phyloP scores from a whole-genome alignment of 352 stramenopile species.

The Phytophthora sp. region DNA sequence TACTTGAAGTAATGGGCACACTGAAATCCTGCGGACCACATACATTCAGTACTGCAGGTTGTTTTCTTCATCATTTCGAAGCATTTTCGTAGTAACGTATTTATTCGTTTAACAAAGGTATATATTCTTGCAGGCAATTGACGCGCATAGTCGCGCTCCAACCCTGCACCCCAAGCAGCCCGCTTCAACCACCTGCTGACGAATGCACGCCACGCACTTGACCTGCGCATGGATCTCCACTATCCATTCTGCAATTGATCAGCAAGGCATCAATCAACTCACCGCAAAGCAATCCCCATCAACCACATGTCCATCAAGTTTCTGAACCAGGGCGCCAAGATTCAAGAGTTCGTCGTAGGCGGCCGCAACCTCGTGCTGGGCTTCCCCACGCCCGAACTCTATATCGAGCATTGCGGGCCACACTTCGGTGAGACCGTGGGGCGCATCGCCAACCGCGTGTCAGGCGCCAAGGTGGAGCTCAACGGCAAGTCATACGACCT shows the following conservation, averaged over 20 bases:
- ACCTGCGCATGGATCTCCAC: not conserved
- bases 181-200: slow-evolving; percentile 23
- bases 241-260: slow-evolving; percentile 27
- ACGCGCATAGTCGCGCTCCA: slow-evolving; percentile 18
- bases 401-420: slow-evolving; percentile 33
- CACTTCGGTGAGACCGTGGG: slow-evolving; percentile 38
- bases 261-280: slow-evolving; percentile 4
- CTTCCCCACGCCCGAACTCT: slow-evolving; percentile 35
- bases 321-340: slow-evolving; percentile 37
- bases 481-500: slow-evolving; percentile 38
- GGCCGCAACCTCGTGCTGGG: slow-evolving; percentile 39
- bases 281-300: slow-evolving; percentile 4
- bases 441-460: slow-evolving; percentile 34
- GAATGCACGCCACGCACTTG: slow-evolving; percentile 13
- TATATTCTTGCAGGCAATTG: too few relatives aligned
- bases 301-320: slow-evolving; percentile 31
- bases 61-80: too few relatives aligned
- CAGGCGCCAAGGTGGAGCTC: slow-evolving; percentile 31
- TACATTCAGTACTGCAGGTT: too few relatives aligned
- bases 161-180: slow-evolving; percentile 18
- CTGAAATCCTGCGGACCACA: too few relatives aligned
- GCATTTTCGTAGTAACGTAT: too few relatives aligned
- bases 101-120: too few relatives aligned
- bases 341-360: slow-evolving; percentile 34
- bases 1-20: too few relatives aligned